Conservation (phyloP, 352 stramenopile genomes). For the Phytophthora capsici region DNA sequence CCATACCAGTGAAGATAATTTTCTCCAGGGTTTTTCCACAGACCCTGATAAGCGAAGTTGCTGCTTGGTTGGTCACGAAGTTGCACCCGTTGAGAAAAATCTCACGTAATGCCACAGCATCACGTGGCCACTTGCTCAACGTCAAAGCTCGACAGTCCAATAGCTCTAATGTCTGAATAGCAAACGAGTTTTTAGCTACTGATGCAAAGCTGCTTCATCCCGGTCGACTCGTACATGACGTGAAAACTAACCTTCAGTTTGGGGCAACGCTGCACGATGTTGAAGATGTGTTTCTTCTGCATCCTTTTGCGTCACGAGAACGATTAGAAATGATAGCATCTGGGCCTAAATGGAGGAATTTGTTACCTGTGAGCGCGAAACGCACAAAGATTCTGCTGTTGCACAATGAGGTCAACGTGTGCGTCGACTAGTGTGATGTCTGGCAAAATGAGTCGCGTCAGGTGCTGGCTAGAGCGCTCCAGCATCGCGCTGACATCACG, state of each 20-base stretch:
- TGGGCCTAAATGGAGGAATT: not conserved
- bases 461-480: constrained; percentile 38
- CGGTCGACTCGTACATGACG: too few relatives aligned
- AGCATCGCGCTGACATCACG: constrained; percentile 49
- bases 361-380: constrained; percentile 57
- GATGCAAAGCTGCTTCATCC: not conserved
- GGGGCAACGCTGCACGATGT: constrained; percentile 44
- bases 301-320: constrained; percentile 33
- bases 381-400: constrained; percentile 40
- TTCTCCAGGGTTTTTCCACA: constrained; percentile 47
- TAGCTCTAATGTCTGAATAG: constrained; percentile 57
- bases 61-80: constrained; percentile 51
- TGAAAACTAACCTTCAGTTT: constrained; percentile 35
- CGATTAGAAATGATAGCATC: constrained; percentile 22
- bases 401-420: constrained; percentile 44
- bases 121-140: constrained; percentile 50
- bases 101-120: constrained; percentile 34
- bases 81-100: constrained; percentile 63
- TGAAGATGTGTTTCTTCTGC: constrained; percentile 61
- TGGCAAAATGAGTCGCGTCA: constrained; percentile 49
- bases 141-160: constrained; percentile 61
- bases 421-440: constrained; percentile 55
- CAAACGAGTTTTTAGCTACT: constrained; percentile 3
- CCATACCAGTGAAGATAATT: constrained; percentile 53
- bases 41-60: constrained; percentile 42